Base-by-base conservation (phyloP, 2,329 filamentous ascomycete species). In the Aspergillus versicolor region DNA sequence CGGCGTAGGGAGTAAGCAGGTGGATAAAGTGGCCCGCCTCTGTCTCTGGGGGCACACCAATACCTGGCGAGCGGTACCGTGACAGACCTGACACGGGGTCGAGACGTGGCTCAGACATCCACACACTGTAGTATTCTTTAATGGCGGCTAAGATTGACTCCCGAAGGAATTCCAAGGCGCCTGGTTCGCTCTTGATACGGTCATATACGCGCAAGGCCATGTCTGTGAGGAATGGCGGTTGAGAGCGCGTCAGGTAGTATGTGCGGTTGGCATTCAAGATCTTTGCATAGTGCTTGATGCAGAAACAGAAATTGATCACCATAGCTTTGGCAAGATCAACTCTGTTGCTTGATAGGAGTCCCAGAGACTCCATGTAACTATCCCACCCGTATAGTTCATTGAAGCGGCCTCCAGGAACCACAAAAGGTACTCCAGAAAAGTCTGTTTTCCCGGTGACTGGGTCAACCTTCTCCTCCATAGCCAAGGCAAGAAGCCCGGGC, bases 321-420 rank as follows among this genome's bases (percentile, higher is more conserved):
- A 99, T 97, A 49, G 88, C 84, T 79, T 97, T 96, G 64, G 92
- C 92, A 54, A 97, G 79, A 67, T 97, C 87, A 21, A 91, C 86
- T 58, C 90, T 87, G 70, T 94, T 90, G 70, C 93, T 91, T 65
- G 91, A 85, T 58, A 97, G 80, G 57, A 99, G 82, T 17, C 94
- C 94, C 3, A 97, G 81, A 5, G 93, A 94, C 73, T 93, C 91
- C 92, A 99, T 97, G 79, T 97, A 99, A 73, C 92, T 97, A 76
- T 99, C 94, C 94, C 94, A 99, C 46, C 93, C 93, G 72, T 99
- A 99, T 21, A 99, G 78, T 74, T 99, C 94, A 75, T 99, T 99
- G 86, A 99, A 99, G 30, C 94, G 86, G 22, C 94, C 94, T 58
- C 94, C 94, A 0, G 94, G 94, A 3, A 99, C 94, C n/a, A 97